Base-by-base conservation (phyloP, 169 alveolate species). In the Amoebophrya sp. region DNA sequence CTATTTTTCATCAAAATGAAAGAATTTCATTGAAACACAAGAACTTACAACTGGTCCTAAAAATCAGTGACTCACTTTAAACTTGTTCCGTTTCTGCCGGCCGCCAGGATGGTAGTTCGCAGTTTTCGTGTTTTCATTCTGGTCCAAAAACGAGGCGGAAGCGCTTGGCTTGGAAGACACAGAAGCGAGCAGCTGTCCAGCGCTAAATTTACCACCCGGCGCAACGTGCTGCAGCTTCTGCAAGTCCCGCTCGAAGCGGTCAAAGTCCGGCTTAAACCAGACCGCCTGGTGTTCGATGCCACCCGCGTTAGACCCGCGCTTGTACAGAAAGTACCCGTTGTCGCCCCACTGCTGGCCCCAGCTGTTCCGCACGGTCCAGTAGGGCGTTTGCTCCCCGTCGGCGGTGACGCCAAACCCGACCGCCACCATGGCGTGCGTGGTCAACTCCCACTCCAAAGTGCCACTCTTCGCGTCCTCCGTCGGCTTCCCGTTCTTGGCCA, bases 281-380 rank as follows among this genome's bases (percentile, higher is more conserved):
- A 66, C 83, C 83, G 83, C 83, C 35, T 66, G 83, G 35, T 66
- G 83, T 25, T 66, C 83, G 83, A 66, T 66, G 38, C 83, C 83
- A 7, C 83, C 83, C 39, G 29, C 29, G 83, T 66, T 66, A 1
- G 2, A 2, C 10, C 83, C 83, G 38, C 83, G 83, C 29, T 18
- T n/a, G 83, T 66, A 66, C 83, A 66, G 83, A n/a, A 66, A 66
- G 32, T 66, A 66, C 39, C 83, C 83, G 10, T 25, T 25, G 38
- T 66, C 83, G 35, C 83, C 83, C 32, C 1, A 66, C 83, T 66
- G 35, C 83, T 18, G 1, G 0, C 83, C 83, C 83, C 83, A 66
- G 32, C 32, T 7, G 83, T 66, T 66, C 32, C 83, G 83, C 35
- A 66, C 1, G 32, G 83, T 66, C 83, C 83, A 66, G 83, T 66